Conservation (phyloP, 352 stramenopile genomes). For the Globisporangium viniferum region DNA sequence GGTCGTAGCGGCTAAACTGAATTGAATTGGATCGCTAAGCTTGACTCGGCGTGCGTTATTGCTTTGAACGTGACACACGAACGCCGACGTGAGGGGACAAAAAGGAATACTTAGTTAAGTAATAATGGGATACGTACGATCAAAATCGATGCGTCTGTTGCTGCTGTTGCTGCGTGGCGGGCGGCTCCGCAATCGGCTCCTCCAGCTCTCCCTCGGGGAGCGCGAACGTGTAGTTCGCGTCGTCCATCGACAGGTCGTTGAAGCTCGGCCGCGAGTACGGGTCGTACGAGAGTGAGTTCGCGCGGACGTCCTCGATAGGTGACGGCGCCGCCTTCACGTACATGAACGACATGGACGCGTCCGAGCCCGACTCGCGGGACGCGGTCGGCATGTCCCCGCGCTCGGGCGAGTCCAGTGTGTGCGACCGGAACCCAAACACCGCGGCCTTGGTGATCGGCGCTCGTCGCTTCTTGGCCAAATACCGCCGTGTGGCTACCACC, state of each 20-base stretch:
- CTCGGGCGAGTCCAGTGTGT: constrained; percentile 28
- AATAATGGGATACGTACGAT: constrained; percentile 6
- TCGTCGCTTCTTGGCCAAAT: constrained; percentile 9
- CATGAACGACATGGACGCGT: constrained; percentile 48
- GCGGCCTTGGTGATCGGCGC: constrained; percentile 21
- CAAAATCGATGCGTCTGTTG: constrained; percentile 5
- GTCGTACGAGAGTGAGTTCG: constrained; percentile 53
- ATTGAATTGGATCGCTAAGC: neutral
- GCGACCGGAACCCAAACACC: constrained; percentile 40
- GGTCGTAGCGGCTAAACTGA: neutral
- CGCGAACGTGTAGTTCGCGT: constrained; percentile 38
- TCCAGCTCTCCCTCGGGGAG: constrained; percentile 23
- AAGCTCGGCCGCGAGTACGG: constrained; percentile 40
- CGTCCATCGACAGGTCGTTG: constrained; percentile 24
- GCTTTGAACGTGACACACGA: neutral
- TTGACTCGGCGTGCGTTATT: neutral
- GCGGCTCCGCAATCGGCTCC: neutral
- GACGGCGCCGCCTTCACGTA: constrained; percentile 45
- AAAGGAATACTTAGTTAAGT: constrained; percentile 6
- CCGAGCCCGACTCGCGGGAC: constrained; percentile 36
- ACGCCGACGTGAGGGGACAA: neutral
- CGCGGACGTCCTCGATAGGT: constrained; percentile 29
- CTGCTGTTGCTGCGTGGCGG: neutral
- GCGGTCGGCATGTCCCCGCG: constrained; percentile 34
- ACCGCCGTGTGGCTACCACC: constrained; percentile 23